Base-by-base conservation (phyloP, 2,329 filamentous ascomycete species). In the Seiridium unicorne region DNA sequence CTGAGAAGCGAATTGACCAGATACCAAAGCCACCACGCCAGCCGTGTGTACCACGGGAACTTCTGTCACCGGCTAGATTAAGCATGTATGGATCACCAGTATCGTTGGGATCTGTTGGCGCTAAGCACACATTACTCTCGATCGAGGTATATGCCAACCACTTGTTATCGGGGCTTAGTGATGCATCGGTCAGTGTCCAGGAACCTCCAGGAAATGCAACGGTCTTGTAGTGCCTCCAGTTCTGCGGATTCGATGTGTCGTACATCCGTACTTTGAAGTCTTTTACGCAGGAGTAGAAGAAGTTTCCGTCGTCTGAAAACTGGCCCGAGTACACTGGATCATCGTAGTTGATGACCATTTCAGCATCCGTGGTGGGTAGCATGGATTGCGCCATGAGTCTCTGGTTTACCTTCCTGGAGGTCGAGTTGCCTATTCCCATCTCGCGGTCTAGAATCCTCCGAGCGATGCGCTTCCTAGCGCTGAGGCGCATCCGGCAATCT, bases 231-330 rank as follows among this genome's bases (percentile, higher is more conserved):
- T 97, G 93, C 72, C 89, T 90, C 95, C 95, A 99, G 65, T 93
- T 85, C 74, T 95, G 96, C 0, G 94, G 93, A 67, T 97, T 97
- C 1, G 91, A 93, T 0, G 95, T 98, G 73, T 98, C 94, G 75
- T 98, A 99, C 91, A 99, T 93, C 57, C 93, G 89, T 8, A 99
- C 93, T 66, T 88, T 90, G 77, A 97, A 97, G 74, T 98, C 93
- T 74, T 97, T 92, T 8, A 90, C 90, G 69, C 91, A 95, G 5
- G 90, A 89, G 72, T 94, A 98, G 79, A 97, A 98, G 79, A 98
- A 98, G 74, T 97, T 96, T 34, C 95, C 95, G 68, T 99, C 95
- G 65, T 96, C 91, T 0, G 92, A 97, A 73, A 98, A 99, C 72
- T 98, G 94, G 1, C 95, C 95, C 3, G 92, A 97, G 71, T 98